Conservation (phyloP, 441 rosid species). For the Brassica hybrid region DNA sequence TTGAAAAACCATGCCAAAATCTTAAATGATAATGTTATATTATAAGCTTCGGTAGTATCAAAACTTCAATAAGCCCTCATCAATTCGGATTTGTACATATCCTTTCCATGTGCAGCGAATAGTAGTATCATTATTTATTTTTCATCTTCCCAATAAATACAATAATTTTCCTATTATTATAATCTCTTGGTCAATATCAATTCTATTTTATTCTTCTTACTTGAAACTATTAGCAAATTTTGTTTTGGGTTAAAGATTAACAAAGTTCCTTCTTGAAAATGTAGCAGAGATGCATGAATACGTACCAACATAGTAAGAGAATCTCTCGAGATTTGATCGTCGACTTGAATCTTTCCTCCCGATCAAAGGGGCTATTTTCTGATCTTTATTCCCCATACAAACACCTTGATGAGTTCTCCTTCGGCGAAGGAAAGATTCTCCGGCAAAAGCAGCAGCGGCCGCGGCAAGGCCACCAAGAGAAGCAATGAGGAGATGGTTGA, state of each 20-base stretch:
- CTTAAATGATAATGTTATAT: not conserved
- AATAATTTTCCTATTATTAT: not conserved
- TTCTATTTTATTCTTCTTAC: not conserved
- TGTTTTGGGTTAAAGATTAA: not conserved
- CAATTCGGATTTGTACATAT: not conserved
- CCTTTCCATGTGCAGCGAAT: constrained; percentile 11
- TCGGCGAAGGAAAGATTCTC: constrained; percentile 27
- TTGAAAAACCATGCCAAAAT: not conserved
- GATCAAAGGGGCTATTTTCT: constrained; percentile 48
- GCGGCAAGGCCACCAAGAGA: constrained; percentile 49
- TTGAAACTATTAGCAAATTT: not conserved
- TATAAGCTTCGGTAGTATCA: constrained; percentile 7
- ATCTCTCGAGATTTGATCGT: constrained; percentile 61
- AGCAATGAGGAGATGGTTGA: constrained; percentile 44
- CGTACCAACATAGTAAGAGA: constrained; percentile 80
- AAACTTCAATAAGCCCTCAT: not conserved
- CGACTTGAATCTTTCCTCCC: constrained; percentile 61
- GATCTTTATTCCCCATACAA: constrained; percentile 24
- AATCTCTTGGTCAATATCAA: not conserved
- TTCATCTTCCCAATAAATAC: not conserved
- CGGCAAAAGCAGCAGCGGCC: constrained; percentile 34
- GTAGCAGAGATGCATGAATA: not conserved
- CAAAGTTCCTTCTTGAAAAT: not conserved
- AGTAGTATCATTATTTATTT: constrained; percentile 3
- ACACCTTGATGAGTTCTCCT: constrained; percentile 19